phyloP scores from a whole-genome alignment of 768 basidiomycete species.

The Phaeotremella skinneri region DNA sequence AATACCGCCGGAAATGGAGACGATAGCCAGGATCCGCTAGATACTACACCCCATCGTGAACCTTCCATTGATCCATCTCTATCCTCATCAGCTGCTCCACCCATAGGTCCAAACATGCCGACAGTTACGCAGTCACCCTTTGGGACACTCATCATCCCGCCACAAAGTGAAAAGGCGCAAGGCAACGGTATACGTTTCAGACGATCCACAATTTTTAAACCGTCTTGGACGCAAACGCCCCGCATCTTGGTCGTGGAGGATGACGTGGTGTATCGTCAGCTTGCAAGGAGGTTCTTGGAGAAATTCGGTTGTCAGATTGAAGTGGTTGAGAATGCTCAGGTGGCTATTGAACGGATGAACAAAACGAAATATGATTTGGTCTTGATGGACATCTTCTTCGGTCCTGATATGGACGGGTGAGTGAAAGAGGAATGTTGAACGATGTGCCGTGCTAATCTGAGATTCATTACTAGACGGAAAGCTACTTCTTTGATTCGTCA shows the following conservation, averaged over 20 bases:
- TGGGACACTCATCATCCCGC: conserved; percentile 25
- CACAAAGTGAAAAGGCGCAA: background rate
- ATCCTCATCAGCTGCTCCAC: conserved; percentile 5
- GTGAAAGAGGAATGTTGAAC: conserved; percentile 52
- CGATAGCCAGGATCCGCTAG: conserved; percentile 22
- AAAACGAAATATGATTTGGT: conserved; percentile 92
- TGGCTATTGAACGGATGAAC: conserved; percentile 95
- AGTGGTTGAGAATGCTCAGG: conserved; percentile 87
- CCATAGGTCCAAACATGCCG: background rate
- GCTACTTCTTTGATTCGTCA: conserved; percentile 91
- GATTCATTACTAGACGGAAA: conserved; percentile 29
- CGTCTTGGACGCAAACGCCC: conserved; percentile 58
- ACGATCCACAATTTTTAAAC: conserved; percentile 24
- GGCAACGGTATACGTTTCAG: conserved; percentile 13
- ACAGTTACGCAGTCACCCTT: conserved; percentile 26
- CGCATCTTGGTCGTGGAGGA: conserved; percentile 91
- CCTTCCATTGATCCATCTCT: background rate
- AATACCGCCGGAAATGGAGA: background rate
- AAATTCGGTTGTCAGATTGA: conserved; percentile 94
- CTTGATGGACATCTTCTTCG: conserved; percentile 94
- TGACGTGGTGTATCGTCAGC: conserved; percentile 81
- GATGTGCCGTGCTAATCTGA: background rate
- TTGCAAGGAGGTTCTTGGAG: conserved; percentile 89
- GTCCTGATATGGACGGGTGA: conserved; percentile 53
- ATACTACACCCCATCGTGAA: conserved; percentile 1